Conservation (phyloP, 1,284 basidiomycete genomes). For the Heterobasidion annosum region DNA sequence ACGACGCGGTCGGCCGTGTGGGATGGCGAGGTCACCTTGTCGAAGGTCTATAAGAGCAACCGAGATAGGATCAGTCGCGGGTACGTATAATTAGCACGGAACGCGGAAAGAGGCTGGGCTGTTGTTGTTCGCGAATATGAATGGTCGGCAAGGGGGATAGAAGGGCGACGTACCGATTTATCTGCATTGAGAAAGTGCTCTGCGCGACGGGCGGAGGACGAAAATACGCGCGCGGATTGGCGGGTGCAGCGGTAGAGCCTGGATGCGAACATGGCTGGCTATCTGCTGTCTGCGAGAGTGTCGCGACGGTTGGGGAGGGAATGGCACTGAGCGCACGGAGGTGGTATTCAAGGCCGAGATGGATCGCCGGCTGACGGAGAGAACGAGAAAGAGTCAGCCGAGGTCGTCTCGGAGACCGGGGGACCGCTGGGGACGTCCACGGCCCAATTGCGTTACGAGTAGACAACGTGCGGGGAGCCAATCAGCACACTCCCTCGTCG, state of each 20-base stretch:
- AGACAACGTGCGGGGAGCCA: not conserved
- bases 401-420: not conserved
- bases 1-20: slow-evolving; percentile 40
- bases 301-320: not conserved
- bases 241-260: not conserved
- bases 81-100: not conserved
- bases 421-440: not conserved
- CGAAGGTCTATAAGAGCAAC: slow-evolving; percentile 34
- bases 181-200: slow-evolving; percentile 25
- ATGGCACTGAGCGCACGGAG: not conserved
- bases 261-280: not conserved
- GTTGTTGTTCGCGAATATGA: not conserved
- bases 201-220: slow-evolving; percentile 16
- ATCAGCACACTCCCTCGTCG: too few species aligned
- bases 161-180: slow-evolving; percentile 18
- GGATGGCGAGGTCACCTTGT: slow-evolving; percentile 25
- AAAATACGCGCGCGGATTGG: slow-evolving; percentile 11
- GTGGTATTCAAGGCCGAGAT: not conserved
- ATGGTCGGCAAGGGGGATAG: not conserved
- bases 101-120: not conserved
- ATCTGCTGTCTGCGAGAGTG: not conserved
- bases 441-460: not conserved
- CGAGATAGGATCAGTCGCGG: not conserved
- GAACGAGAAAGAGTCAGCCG: too few species aligned
- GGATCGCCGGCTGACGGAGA: too few species aligned